Evolutionary conservation across 108 stramenopile species (phyloP).

Genomic region (Pseudonitzschia delicatissima): DNA sequence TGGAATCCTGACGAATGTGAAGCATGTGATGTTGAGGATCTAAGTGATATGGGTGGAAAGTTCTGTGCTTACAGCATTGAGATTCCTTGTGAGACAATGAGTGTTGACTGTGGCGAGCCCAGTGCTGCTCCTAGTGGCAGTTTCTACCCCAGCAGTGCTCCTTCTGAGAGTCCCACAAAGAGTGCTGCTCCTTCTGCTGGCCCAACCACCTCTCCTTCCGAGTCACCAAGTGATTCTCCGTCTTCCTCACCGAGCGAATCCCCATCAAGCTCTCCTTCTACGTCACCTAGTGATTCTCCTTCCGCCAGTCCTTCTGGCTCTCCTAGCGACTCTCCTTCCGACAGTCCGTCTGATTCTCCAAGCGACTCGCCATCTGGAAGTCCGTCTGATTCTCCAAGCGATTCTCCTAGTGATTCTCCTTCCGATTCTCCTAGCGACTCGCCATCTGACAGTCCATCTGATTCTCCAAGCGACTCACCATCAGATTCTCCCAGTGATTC

Average conservation of each 20-base stretch:
- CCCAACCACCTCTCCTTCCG: conserved; percentile 9
- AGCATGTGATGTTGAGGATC: conserved; percentile 1
- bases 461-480: no score
- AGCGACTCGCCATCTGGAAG: background rate
- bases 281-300: background rate
- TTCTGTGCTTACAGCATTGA: conserved; percentile 3
- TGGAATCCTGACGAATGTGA: background rate
- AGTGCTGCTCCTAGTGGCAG: conserved; percentile 17
- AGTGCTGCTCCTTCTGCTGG: conserved; percentile 16
- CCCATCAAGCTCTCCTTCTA: background rate
- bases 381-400: conserved; percentile 5
- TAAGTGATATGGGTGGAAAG: background rate
- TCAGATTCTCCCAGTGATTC: no score
- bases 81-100: conserved; percentile 9
- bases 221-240: background rate
- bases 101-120: conserved; percentile 12
- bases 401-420: no score
- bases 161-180: conserved; percentile 3
- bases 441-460: no score
- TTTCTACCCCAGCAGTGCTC: conserved; percentile 2
- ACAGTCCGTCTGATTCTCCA: background rate
- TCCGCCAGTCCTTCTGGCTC: background rate
- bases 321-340: background rate
- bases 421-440: no score
- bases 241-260: background rate